These are phyloP conservation scores for Phytophthora pisi DNA, from an alignment of 352 stramenopile genomes.

Conservation along the genomic window DNA sequence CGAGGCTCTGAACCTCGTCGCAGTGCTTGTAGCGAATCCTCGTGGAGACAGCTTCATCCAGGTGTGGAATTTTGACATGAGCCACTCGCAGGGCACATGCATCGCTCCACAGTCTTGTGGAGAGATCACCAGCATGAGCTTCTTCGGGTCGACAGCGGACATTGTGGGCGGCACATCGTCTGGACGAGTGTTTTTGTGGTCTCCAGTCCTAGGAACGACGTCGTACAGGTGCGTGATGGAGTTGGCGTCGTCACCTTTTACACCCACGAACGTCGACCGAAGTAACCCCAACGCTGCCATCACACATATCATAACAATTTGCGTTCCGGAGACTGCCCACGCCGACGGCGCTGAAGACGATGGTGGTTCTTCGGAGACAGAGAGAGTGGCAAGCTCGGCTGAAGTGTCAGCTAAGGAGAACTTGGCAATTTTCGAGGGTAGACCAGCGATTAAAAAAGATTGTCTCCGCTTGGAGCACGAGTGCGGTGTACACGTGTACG, in stretches of 20 bases:
- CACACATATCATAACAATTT: conserved; percentile 24
- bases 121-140: conserved; percentile 66
- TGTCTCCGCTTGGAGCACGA: conserved; percentile 30
- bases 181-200: conserved; percentile 61
- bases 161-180: conserved; percentile 57
- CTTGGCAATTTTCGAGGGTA: conserved; percentile 12
- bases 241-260: conserved; percentile 8
- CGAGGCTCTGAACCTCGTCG: conserved; percentile 52
- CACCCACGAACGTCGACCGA: neutral
- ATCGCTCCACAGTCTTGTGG: conserved; percentile 32
- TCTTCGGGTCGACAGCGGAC: conserved; percentile 49
- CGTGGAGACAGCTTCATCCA: conserved; percentile 67
- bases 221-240: conserved; percentile 34
- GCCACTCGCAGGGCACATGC: conserved; percentile 65
- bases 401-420: conserved; percentile 22
- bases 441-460: conserved; percentile 38
- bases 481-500: conserved; percentile 44
- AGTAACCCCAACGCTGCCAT: conserved; percentile 5
- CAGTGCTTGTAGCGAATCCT: conserved; percentile 47
- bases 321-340: conserved; percentile 1
- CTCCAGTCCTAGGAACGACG: conserved; percentile 23
- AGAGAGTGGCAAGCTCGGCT: neutral
- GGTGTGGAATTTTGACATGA: conserved; percentile 79
- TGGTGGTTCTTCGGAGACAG: neutral
- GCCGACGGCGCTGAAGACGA: neutral